Base-by-base conservation (phyloP, 2,329 filamentous ascomycete genomes). In the Alternaria burnsii region DNA sequence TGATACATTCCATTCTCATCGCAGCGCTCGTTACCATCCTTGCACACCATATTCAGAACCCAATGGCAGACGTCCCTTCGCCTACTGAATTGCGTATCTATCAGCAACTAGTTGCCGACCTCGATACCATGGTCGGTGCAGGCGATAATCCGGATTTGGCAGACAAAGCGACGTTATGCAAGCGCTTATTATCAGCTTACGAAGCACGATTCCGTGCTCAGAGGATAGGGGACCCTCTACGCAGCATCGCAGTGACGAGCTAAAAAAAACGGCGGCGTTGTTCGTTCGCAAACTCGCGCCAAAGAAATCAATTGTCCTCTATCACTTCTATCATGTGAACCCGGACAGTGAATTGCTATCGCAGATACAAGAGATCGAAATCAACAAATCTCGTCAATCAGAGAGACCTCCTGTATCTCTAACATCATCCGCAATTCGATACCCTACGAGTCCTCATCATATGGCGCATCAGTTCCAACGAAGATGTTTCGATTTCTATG, bases 11-110 rank as follows among this genome's bases (percentile, higher is more conserved):
- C 28, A 46, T 51, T 11, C 38, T 71, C 7, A 52, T 68, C 12
- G 72, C 72, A 20, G 70, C 70, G 8, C 55, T 74, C 3, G 60
- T 65, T 18, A 71, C 68, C 1, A 66, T 70, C 3, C 55, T 74
- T n/a, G 58, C 68, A 12, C 62, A 72, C 24, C 56, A 68, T 26
- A 46, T 65, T 24, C 61, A 70, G 26, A 59, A 67, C 12, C 52
- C 56, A 7, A 22, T 46, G 14, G 52, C 61, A n/a, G 22, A 32
- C 14, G 30, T 16, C 8, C 65, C 55, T 10, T 59, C 61, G 3
- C 34, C 44, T 7, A 14, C 41, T 10, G 63, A 66, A 2, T 55
- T 69, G 43, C 51, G 40, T 10, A 58, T 50, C 12, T 69, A 65
- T 28, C 26, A 59, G 12, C 48, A 59, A 3, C 55, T 69, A 9